phyloP scores from a whole-genome alignment of 176 grass and related monocot species.

The Zoysia japonica region DNA sequence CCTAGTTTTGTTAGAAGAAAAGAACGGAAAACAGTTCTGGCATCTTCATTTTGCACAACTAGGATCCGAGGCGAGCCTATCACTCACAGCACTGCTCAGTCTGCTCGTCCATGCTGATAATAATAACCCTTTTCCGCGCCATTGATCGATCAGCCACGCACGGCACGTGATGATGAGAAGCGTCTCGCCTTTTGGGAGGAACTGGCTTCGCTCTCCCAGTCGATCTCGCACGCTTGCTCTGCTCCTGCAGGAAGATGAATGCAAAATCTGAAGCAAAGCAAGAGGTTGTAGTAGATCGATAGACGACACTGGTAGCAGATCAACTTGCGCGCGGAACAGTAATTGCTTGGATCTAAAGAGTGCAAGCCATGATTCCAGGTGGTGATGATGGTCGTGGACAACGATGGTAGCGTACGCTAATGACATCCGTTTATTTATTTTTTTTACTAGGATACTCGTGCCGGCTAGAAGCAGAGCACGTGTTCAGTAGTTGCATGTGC shows the following conservation, averaged over 20 bases:
- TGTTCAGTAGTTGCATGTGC: background rate
- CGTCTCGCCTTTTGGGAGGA: constrained; percentile 25
- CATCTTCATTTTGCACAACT: too few species aligned
- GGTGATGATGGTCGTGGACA: background rate
- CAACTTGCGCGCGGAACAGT: background rate
- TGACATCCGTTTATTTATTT: constrained; percentile 16
- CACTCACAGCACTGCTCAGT: background rate
- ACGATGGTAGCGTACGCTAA: constrained; percentile 27
- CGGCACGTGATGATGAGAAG: constrained; percentile 5
- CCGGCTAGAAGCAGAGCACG: background rate
- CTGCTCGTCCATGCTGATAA: background rate
- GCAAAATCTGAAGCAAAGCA: background rate
- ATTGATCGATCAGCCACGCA: background rate
- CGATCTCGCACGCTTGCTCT: background rate
- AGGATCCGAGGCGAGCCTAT: background rate
- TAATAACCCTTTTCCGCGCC: background rate
- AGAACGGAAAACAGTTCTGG: too few species aligned
- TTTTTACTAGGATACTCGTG: background rate
- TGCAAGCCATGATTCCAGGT: constrained; percentile 5
- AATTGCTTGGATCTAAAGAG: constrained; percentile 37
- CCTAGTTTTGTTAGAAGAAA: background rate
- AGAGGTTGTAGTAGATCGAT: background rate
- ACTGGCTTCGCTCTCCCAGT: background rate
- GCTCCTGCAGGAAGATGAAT: background rate
- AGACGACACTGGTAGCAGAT: background rate